Evolutionary conservation across 495 filamentous ascomycete genomes (phyloP), one percentile per base, ranked within the genome.

Genomic region (Neurospora sp.): DNA sequence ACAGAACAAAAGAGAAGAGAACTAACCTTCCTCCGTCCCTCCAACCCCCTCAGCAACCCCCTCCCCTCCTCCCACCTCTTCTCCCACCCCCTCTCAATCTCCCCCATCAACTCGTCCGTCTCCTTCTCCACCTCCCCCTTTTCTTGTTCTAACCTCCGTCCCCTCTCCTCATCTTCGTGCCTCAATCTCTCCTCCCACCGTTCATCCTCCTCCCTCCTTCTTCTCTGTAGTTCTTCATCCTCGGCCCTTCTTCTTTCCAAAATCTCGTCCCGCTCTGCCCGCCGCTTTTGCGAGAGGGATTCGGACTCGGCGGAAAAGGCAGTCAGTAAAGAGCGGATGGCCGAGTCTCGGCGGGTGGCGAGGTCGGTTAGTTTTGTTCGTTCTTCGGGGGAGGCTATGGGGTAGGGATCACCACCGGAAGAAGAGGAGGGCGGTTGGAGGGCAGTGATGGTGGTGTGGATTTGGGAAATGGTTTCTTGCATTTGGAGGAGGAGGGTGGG

Each of bases 391-490:
- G 77, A 74, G n/a, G 46, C 20, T 5, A 53, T 53, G 46, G 20
- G 18, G 42, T 44, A 44, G 42, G 42, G 42, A 10, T 44, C 18
- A 1, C 41, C 6, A 2, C n/a, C 3, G 2, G 5, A 2, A 12
- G 2, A 3, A 0, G 53, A 3, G 22, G 53, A 35, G 10, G n/a
- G 46, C 3, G 46, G 27, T 16, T 78, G 73, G 27, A 83, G 73
- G 5, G 71, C 68, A 4, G 72, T 75, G 27, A 83, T 48, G 9
- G 82, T 80, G 27, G 5, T 59, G 59, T 79, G 76, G 59, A 83
- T 82, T 3, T 77, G 70, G 0, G 79, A 77, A 16, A 83, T 73
- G 11, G 76, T 83, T 35, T 81, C 77, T 53, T 82, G 80, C 79
- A 83, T 78, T 71, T 82, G 74, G 41, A 76, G 31, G 22, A 83